Evolutionary conservation across 2,329 filamentous ascomycete species (phyloP).

Genomic region (Zymoseptoria ardabiliae): DNA sequence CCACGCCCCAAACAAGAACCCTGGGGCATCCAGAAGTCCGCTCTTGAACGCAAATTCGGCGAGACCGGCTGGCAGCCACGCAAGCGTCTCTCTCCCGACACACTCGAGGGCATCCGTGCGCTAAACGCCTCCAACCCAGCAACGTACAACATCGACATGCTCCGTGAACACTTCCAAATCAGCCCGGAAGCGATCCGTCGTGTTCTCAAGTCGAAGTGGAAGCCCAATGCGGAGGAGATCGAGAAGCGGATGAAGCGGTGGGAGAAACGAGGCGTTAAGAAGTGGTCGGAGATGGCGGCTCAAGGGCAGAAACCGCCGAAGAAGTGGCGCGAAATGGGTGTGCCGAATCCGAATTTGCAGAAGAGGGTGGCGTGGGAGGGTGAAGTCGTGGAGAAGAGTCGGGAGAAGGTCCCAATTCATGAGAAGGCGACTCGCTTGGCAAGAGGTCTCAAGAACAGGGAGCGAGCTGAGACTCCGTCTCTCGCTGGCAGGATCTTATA

Average conservation of each 20-base stretch:
- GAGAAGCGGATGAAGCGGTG: constrained; percentile 38
- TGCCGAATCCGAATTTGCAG: constrained; percentile 18
- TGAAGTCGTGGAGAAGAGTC: constrained; percentile 3
- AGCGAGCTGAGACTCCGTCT: background rate
- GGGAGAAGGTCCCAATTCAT: background rate
- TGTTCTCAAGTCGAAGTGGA: constrained; percentile 75
- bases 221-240: constrained; percentile 45
- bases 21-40: constrained; percentile 73
- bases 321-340: constrained; percentile 44
- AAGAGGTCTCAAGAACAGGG: background rate
- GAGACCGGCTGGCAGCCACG: constrained; percentile 69
- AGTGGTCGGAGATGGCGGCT: constrained; percentile 42
- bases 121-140: constrained; percentile 71
- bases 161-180: constrained; percentile 76
- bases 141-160: constrained; percentile 63
- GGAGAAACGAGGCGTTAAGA: constrained; percentile 42
- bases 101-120: constrained; percentile 79
- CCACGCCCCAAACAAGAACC: constrained; percentile 30
- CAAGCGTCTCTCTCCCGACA: constrained; percentile 86
- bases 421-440: background rate
- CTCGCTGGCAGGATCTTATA: constrained; percentile 6
- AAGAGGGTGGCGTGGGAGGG: constrained; percentile 1
- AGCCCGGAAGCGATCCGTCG: constrained; percentile 79
- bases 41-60: constrained; percentile 69
- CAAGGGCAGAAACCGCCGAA: constrained; percentile 50